phyloP scores from a whole-genome alignment of 1,139 yeast species.

The Geotrichum klebahnii region DNA sequence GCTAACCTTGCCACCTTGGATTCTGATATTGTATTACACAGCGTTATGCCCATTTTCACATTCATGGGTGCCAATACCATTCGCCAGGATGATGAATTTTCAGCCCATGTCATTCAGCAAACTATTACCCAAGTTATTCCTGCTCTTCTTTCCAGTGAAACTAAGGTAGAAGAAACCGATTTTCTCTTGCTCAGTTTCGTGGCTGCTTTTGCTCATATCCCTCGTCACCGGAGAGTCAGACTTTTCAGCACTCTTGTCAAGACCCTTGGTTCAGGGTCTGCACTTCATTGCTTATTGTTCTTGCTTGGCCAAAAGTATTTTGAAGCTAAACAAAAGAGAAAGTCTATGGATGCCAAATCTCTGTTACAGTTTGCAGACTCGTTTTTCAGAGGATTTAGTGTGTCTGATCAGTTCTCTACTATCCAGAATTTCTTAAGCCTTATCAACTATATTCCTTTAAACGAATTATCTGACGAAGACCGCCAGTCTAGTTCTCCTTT shows the following conservation, averaged over 20 bases:
- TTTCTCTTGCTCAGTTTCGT: conserved; percentile 83
- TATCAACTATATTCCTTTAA: conserved; percentile 31
- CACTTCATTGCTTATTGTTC: conserved; percentile 70
- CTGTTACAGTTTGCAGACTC: conserved; percentile 67
- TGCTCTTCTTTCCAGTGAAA: conserved; percentile 63
- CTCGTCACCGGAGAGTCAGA: conserved; percentile 89
- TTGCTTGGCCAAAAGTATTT: conserved; percentile 77
- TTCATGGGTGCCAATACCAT: conserved; percentile 98
- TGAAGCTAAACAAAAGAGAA: conserved; percentile 50
- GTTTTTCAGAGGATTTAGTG: conserved; percentile 62
- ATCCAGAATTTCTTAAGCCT: conserved; percentile 50
- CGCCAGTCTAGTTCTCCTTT: conserved; percentile 35
- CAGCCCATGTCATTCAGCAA: conserved; percentile 87
- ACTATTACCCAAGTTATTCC: conserved; percentile 89
- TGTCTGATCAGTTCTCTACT: conserved; percentile 64
- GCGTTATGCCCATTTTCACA: conserved; percentile 98
- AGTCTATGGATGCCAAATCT: conserved; percentile 59
- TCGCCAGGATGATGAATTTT: conserved; percentile 93
- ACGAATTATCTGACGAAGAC: conserved; percentile 39
- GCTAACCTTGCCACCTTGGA: conserved; percentile 83
- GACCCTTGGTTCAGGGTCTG: conserved; percentile 62
- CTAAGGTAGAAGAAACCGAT: conserved; percentile 63
- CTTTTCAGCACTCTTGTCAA: conserved; percentile 72
- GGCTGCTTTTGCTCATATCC: conserved; percentile 91
- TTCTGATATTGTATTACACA: conserved; percentile 87